Conservation (phyloP, 805 yeast species). For the Lachancea meyersii region DNA sequence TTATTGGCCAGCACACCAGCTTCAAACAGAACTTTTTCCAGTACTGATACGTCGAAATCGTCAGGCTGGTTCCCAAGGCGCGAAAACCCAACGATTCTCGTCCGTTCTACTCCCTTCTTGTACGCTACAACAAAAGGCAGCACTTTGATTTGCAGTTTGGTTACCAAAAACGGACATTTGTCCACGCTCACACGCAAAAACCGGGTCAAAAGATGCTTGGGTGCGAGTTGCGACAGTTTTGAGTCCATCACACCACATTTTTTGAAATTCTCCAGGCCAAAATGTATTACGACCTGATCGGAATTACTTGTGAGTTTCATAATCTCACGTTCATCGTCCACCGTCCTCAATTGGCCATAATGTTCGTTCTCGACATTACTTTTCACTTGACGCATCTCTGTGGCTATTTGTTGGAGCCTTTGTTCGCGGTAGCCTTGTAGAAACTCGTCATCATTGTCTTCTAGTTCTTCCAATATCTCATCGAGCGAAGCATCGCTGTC, state of each 20-base stretch:
- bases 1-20: slow-evolving; percentile 33
- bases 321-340: slow-evolving; percentile 49
- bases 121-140: slow-evolving; percentile 67
- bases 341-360: slow-evolving; percentile 39
- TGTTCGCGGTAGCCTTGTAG: slow-evolving; percentile 52
- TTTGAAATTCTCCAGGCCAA: slow-evolving; percentile 53
- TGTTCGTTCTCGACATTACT: slow-evolving; percentile 35
- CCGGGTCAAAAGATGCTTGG: slow-evolving; percentile 49
- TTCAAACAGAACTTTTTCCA: slow-evolving; percentile 41
- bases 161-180: slow-evolving; percentile 65
- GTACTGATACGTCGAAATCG: slow-evolving; percentile 40
- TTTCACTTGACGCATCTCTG: slow-evolving; percentile 35
- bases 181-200: slow-evolving; percentile 54
- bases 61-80: slow-evolving; percentile 45
- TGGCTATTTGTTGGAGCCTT: slow-evolving; percentile 51
- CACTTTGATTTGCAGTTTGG: slow-evolving; percentile 55
- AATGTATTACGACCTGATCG: slow-evolving; percentile 49
- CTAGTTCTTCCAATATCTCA: slow-evolving; percentile 43
- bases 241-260: slow-evolving; percentile 58
- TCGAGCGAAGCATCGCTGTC: slow-evolving; percentile 32
- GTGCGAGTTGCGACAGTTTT: slow-evolving; percentile 41
- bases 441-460: slow-evolving; percentile 44
- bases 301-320: slow-evolving; percentile 44
- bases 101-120: slow-evolving; percentile 50
- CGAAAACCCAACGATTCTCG: slow-evolving; percentile 64